These are phyloP conservation scores for Baorangia bicolor DNA, from an alignment of 768 basidiomycete genomes.

Conservation along the genomic window DNA sequence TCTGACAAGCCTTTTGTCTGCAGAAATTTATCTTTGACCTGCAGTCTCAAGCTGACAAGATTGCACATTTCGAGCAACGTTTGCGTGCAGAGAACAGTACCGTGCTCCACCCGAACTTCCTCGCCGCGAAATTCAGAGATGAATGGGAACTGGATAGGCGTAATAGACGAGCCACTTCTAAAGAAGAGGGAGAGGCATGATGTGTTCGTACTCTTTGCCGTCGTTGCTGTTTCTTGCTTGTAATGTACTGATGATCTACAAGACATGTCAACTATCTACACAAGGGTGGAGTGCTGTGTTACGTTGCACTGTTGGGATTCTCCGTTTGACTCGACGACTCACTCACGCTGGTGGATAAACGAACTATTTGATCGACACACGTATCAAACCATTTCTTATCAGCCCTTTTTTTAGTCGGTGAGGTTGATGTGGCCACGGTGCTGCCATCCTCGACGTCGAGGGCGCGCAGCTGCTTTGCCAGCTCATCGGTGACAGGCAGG, in stretches of 20 bases:
- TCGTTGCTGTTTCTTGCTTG: not conserved
- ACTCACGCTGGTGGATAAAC: constrained; percentile 34
- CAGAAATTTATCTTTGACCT: constrained; percentile 54
- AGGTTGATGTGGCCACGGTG: not conserved
- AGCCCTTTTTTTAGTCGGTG: constrained; percentile 32
- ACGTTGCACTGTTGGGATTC: not conserved
- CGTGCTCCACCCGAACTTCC: constrained; percentile 59
- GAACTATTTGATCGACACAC: constrained; percentile 63
- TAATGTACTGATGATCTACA: constrained; percentile 21
- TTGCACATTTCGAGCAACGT: constrained; percentile 60
- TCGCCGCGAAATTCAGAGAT: constrained; percentile 58
- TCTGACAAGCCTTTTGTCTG: constrained; percentile 7
- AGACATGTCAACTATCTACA: constrained; percentile 2
- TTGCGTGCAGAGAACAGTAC: constrained; percentile 49
- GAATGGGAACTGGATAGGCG: constrained; percentile 45
- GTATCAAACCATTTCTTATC: constrained; percentile 59
- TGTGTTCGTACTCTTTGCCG: constrained; percentile 22
- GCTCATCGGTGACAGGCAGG: constrained; percentile 20
- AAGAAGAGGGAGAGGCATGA: constrained; percentile 34
- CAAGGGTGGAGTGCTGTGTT: not conserved
- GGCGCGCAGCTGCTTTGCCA: constrained; percentile 25
- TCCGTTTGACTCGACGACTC: constrained; percentile 24
- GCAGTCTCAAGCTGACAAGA: constrained; percentile 59
- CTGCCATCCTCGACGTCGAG: constrained; percentile 18
- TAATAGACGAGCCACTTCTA: constrained; percentile 21